These are phyloP conservation scores for Boletus sp. DNA, from an alignment of 768 basidiomycete genomes.

Conservation along the genomic window DNA sequence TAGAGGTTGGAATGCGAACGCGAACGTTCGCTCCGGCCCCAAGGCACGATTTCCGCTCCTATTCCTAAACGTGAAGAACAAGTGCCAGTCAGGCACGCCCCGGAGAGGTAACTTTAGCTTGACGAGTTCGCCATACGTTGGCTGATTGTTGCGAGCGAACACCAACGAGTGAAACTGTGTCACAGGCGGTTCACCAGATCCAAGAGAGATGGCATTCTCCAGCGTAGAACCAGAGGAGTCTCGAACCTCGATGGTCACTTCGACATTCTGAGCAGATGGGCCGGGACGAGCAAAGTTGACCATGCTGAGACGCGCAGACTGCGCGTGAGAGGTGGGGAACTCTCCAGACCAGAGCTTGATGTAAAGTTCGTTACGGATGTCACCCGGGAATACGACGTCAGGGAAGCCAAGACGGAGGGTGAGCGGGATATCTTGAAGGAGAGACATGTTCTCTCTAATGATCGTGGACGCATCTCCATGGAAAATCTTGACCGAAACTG, in stretches of 20 bases:
- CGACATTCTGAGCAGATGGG: constrained; percentile 56
- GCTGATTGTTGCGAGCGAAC: constrained; percentile 82
- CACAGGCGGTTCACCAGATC: constrained; percentile 80
- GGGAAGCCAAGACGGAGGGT: constrained; percentile 91
- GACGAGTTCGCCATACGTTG: constrained; percentile 91
- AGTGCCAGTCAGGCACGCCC: constrained; percentile 75
- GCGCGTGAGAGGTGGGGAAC: constrained; percentile 58
- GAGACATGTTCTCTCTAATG: constrained; percentile 77
- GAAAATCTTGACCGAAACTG: constrained; percentile 82
- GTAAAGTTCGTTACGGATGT: constrained; percentile 92
- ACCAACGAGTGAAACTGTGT: constrained; percentile 89
- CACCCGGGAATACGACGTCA: constrained; percentile 93
- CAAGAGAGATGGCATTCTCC: constrained; percentile 73
- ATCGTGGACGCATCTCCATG: constrained; percentile 77
- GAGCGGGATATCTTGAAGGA: constrained; percentile 77
- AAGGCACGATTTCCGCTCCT: constrained; percentile 52
- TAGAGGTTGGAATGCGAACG: constrained; percentile 89
- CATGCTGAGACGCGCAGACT: constrained; percentile 56
- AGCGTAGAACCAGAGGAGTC: constrained; percentile 66
- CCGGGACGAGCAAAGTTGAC: constrained; percentile 60
- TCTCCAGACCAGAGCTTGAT: constrained; percentile 95
- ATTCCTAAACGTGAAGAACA: constrained; percentile 93
- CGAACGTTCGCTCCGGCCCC: constrained; percentile 74
- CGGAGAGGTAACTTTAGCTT: constrained; percentile 77
- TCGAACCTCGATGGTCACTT: constrained; percentile 88